These are phyloP conservation scores for Aspergillus intermedius DNA, from an alignment of 2,329 filamentous ascomycete genomes.

Conservation along the genomic window DNA sequence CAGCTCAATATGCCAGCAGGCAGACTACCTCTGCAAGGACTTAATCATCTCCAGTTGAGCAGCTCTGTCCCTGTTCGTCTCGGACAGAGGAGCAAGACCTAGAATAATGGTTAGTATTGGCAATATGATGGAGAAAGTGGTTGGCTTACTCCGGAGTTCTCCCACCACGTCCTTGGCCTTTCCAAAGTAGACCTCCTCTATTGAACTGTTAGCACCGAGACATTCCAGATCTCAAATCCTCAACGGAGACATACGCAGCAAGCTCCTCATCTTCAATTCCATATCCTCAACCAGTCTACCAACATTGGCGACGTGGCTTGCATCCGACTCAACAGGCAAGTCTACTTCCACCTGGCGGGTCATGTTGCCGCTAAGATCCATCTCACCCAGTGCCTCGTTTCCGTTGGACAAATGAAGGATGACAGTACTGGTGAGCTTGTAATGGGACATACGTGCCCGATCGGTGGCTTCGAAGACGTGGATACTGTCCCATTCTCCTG, in stretches of 20 bases:
- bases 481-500: slow-evolving; percentile 94
- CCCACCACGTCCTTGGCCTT: slow-evolving; percentile 98
- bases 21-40: slow-evolving; percentile 41
- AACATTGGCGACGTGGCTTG: slow-evolving; percentile 91
- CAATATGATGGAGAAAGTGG: background rate
- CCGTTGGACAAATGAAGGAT: slow-evolving; percentile 78
- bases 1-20: background rate
- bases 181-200: slow-evolving; percentile 95
- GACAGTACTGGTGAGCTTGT: slow-evolving; percentile 95
- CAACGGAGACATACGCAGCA: slow-evolving; percentile 55
- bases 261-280: slow-evolving; percentile 98
- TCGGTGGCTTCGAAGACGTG: slow-evolving; percentile 98
- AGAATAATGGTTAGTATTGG: slow-evolving; percentile 8
- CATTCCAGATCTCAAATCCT: background rate
- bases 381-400: slow-evolving; percentile 63
- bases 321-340: slow-evolving; percentile 79
- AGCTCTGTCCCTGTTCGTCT: slow-evolving; percentile 74
- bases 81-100: slow-evolving; percentile 71
- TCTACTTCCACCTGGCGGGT: slow-evolving; percentile 93
- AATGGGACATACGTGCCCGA: slow-evolving; percentile 83
- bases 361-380: slow-evolving; percentile 97
- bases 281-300: slow-evolving; percentile 95
- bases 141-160: slow-evolving; percentile 68
- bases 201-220: slow-evolving; percentile 4
- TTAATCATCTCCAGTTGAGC: slow-evolving; percentile 84